Percentiles rank a stretch among this genome's conserved stretches.
Conservation (phyloP, 805 yeast genomes). For the Yarrowia yakushimensis region DNA sequence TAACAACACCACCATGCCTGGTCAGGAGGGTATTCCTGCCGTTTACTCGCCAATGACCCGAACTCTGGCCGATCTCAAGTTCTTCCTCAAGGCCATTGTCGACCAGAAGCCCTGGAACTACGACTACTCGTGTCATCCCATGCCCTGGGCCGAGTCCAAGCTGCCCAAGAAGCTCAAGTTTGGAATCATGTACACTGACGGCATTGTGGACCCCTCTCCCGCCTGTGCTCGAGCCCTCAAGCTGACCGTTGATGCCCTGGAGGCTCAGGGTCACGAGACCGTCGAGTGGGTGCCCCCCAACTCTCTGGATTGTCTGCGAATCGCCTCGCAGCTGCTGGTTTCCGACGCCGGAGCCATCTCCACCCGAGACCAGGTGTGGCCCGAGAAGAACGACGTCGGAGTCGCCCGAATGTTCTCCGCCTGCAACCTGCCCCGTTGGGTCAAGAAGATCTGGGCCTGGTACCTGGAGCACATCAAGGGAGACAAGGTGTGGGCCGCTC, state of each 20-base stretch:
- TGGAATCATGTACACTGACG: constrained; percentile 50
- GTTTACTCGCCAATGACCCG: constrained; percentile 48
- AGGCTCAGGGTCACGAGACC: constrained; percentile 47
- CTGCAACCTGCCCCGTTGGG: constrained; percentile 38
- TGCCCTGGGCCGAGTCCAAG: constrained; percentile 49
- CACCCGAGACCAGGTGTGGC: constrained; percentile 32
- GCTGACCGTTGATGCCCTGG: constrained; percentile 41
- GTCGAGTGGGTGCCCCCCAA: constrained; percentile 48
- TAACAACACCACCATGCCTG: constrained; percentile 43
- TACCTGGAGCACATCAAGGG: constrained; percentile 36
- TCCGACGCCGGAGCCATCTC: constrained; percentile 39
- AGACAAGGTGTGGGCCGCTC: constrained; percentile 41
- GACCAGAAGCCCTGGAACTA: constrained; percentile 53
- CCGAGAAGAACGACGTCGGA: constrained; percentile 41
- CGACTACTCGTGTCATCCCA: constrained; percentile 48
- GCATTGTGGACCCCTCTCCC: constrained; percentile 51
- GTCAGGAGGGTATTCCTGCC: constrained; percentile 46
- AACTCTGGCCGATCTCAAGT: constrained; percentile 48
- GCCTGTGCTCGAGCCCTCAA: constrained; percentile 44
- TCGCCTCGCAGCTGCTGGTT: constrained; percentile 45
- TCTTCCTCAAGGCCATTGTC: constrained; percentile 47
- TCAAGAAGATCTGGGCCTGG: constrained; percentile 40
- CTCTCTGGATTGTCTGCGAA: constrained; percentile 55
- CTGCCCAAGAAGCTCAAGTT: constrained; percentile 44
- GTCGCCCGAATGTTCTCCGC: constrained; percentile 37